Evolutionary conservation across 352 stramenopile genomes (phyloP).

Genomic region (Aphanomyces cochlioides): DNA sequence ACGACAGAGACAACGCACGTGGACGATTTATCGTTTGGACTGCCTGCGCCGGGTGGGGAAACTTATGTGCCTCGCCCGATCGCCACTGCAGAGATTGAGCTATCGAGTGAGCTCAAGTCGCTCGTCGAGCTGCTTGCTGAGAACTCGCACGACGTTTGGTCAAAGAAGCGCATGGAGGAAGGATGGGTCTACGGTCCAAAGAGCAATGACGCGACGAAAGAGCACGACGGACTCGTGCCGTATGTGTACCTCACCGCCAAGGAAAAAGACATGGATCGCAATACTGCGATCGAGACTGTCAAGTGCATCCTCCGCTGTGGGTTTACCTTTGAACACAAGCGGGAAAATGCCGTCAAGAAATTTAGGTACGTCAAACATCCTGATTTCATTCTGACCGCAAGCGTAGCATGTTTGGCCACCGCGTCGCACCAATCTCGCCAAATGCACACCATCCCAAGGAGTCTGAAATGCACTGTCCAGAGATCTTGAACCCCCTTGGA

Average conservation of each 20-base stretch:
- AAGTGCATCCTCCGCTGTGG: conserved; percentile 73
- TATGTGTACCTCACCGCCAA: conserved; percentile 79
- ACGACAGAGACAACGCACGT: not conserved
- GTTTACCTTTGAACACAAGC: conserved; percentile 60
- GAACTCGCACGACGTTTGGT: conserved; percentile 81
- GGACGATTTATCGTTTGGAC: conserved; percentile 51
- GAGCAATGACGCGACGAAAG: conserved; percentile 58
- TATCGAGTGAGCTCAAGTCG: conserved; percentile 55
- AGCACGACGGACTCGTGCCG: conserved; percentile 71
- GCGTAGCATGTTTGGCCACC: not conserved
- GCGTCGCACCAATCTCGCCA: not conserved
- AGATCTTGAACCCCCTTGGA: not conserved
- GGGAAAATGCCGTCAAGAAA: not conserved
- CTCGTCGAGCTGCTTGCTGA: conserved; percentile 72
- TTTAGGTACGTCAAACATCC: not conserved
- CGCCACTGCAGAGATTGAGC: conserved; percentile 54
- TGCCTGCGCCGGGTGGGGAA: conserved; percentile 41
- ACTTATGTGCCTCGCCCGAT: conserved; percentile 67
- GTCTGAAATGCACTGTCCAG: no score
- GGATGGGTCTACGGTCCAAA: conserved; percentile 70
- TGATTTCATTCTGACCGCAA: not conserved
- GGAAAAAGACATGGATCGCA: conserved; percentile 80
- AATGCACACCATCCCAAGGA: not conserved
- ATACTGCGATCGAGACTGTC: conserved; percentile 75
- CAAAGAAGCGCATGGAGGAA: conserved; percentile 74